Conservation (phyloP, 495 filamentous ascomycete species). For the Bathelium albidoporum region DNA sequence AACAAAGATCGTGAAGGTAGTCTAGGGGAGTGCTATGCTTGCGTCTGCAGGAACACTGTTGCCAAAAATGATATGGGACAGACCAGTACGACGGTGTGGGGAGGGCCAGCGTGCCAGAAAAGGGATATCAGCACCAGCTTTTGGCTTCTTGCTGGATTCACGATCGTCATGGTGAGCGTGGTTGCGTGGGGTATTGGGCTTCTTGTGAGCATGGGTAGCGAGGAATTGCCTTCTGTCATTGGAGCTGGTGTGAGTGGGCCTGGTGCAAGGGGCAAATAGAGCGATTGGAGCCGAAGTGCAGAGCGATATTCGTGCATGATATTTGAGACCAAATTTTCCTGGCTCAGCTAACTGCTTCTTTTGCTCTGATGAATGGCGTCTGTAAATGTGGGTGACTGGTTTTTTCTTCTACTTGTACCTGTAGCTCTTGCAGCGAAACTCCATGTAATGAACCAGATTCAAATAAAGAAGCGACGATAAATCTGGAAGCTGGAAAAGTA, state of each 20-base stretch:
- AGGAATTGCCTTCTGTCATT: constrained; percentile 75
- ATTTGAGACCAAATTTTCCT: neutral
- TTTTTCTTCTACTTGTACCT: neutral
- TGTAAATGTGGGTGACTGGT: neutral
- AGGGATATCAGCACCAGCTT: constrained; percentile 79
- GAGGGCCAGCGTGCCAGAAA: constrained; percentile 82
- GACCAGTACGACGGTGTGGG: constrained; percentile 55
- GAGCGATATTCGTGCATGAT: neutral
- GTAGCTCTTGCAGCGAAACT: neutral
- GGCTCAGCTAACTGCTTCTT: neutral
- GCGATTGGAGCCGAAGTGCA: neutral
- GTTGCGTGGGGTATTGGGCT: constrained; percentile 59
- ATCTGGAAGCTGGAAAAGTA: too few relatives aligned
- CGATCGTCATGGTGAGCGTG: constrained; percentile 50
- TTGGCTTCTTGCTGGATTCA: constrained; percentile 68
- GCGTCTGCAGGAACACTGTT: constrained; percentile 49
- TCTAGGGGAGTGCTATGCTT: constrained; percentile 56
- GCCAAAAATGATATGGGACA: constrained; percentile 36
- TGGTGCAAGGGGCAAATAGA: constrained; percentile 26
- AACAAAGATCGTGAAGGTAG: constrained; percentile 10
- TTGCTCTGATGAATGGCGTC: neutral
- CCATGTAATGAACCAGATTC: neutral
- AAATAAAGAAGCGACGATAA: too few relatives aligned
- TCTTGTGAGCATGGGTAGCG: constrained; percentile 66
- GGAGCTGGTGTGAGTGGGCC: constrained; percentile 67